Evolutionary conservation across 192 early-diverging fungal genomes (phyloP), one percentile per base, ranked within the genome.

Genomic region (Cladochytrium replicatum): DNA sequence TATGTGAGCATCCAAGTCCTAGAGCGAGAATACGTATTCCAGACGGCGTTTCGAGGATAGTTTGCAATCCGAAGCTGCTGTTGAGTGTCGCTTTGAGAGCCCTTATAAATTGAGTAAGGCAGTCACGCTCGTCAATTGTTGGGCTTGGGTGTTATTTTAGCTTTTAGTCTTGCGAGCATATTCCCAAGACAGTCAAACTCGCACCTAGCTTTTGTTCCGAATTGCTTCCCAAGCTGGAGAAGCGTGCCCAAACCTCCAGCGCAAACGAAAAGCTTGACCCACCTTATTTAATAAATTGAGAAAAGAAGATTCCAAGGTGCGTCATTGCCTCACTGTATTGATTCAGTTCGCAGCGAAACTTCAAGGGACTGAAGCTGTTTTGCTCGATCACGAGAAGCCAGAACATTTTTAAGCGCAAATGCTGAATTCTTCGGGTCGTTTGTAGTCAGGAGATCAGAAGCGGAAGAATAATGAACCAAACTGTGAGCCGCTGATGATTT

Each of bases 31-130:
- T 50, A 4, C 43, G 2, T 11, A 59, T 42, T n/a, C 43, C 57
- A 15, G 47, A 52, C 4, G 39, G 23, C 30, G 27, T 25, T 4
- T 6, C 2, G 11, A 59, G 3, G 27, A 29, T 47, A 29, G 57
- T 6, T 2, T 29, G 47, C 4, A 59, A 54, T 7, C 57, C 57
- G 21, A n/a, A 3, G 3, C 29, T 55, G 57, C 50, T 59, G 27
- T 63, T 62, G 40, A 59, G 39, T 50, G 26, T 32, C 24, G 57
- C 57, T 57, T 57, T 57, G 6, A 59, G 21, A 38, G 57, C 54
- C 22, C 57, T 23, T 13, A 57, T 30, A 3, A 17, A 29, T 4
- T 59, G 34, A 32, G 37, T 13, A 7, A 26, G 57, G 22, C 11
- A 22, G 24, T 59, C 57, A 3, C 32, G 17, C 24, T 57, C 57